These are phyloP conservation scores for Atalantia buxifolia DNA, from an alignment of 345 rosid genomes.

Conservation along the genomic window DNA sequence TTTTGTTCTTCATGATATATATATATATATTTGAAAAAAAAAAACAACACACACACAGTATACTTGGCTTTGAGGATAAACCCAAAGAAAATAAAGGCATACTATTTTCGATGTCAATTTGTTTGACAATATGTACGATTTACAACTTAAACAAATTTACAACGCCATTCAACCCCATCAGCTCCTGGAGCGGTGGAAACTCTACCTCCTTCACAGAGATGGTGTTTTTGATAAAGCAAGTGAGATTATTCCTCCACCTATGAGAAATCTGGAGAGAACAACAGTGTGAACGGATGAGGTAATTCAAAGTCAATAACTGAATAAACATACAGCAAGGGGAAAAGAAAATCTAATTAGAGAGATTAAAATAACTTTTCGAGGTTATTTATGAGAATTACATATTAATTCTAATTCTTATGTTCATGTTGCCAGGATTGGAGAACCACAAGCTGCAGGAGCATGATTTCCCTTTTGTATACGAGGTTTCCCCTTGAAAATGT, in stretches of 20 bases:
- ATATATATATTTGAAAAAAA: too few species aligned
- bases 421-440: constrained; percentile 52
- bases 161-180: not conserved
- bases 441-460: constrained; percentile 80
- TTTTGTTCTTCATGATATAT: not conserved
- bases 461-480: constrained; percentile 73
- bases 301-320: not conserved
- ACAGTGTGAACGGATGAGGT: not conserved
- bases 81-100: not conserved
- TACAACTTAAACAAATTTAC: not conserved
- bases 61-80: too few species aligned
- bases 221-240: not conserved
- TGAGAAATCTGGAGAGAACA: not conserved
- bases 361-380: not conserved
- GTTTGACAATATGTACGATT: not conserved
- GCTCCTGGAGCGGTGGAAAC: not conserved
- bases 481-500: constrained; percentile 91
- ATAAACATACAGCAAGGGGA: too few species aligned
- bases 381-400: not conserved
- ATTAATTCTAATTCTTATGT: not conserved
- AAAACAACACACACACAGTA: too few species aligned
- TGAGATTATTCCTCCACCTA: not conserved
- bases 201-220: not conserved
- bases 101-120: not conserved
- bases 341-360: not conserved